These are phyloP conservation scores for Sclerotinia subarctica DNA, from an alignment of 2,329 filamentous ascomycete species.

Conservation along the genomic window DNA sequence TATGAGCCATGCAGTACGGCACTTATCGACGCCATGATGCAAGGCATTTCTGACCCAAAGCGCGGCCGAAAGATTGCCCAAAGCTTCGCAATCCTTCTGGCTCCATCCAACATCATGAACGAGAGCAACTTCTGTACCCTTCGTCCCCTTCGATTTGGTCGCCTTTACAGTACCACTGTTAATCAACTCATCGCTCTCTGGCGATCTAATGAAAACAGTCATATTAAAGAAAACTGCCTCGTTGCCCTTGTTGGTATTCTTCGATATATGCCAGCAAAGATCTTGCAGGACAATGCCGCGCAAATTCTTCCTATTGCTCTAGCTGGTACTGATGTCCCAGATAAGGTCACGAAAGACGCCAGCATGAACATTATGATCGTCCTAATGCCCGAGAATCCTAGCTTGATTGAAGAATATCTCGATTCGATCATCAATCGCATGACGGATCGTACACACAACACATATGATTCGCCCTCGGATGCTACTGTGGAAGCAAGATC, in stretches of 20 bases:
- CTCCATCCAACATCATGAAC: conserved; percentile 32
- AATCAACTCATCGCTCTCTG: conserved; percentile 26
- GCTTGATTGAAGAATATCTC: conserved; percentile 31
- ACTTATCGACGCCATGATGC: conserved; percentile 31
- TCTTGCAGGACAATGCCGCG: conserved; percentile 22
- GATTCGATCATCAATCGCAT: conserved; percentile 35
- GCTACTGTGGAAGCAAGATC: conserved; percentile 28
- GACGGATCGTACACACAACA: conserved; percentile 35
- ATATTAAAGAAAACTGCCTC: conserved; percentile 31
- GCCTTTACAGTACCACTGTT: conserved; percentile 27
- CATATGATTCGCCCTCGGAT: conserved; percentile 32
- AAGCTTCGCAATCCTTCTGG: conserved; percentile 34
- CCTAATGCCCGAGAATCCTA: conserved; percentile 27
- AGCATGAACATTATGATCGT: conserved; percentile 30
- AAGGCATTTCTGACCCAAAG: conserved; percentile 24
- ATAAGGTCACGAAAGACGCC: conserved; percentile 31
- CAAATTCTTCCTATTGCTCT: conserved; percentile 31
- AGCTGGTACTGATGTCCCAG: conserved; percentile 31
- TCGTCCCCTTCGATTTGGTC: conserved; percentile 31
- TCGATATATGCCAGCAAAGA: conserved; percentile 27
- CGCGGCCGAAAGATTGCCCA: conserved; percentile 30
- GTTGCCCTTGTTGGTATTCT: conserved; percentile 36
- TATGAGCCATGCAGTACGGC: conserved; percentile 26
- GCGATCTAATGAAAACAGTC: conserved; percentile 16
- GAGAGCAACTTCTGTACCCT: conserved; percentile 36